These are phyloP conservation scores for Paraphysoderma sedebokerense DNA, from an alignment of 371 early-diverging fungal genomes.

Conservation along the genomic window DNA sequence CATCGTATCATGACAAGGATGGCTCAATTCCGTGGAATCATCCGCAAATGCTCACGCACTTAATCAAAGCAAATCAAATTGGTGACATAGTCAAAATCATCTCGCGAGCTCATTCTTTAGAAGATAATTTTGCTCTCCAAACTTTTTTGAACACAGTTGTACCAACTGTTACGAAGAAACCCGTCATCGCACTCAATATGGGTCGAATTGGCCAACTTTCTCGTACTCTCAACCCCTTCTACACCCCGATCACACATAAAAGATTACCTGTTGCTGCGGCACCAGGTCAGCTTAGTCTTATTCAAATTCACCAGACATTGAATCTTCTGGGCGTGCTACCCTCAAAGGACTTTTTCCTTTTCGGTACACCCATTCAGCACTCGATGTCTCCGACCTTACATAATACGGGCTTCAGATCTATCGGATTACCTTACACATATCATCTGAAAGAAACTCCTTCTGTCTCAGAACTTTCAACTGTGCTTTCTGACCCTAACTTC, in stretches of 20 bases:
- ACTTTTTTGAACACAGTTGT: slow-evolving; percentile 25
- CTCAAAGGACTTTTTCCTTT: slow-evolving; percentile 53
- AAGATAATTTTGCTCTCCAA: slow-evolving; percentile 63
- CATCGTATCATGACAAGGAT: slow-evolving; percentile 74
- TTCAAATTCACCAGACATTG: slow-evolving; percentile 56
- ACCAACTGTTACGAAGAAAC: slow-evolving; percentile 20
- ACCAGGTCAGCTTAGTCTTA: slow-evolving; percentile 82
- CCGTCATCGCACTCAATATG: slow-evolving; percentile 89
- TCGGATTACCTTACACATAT: slow-evolving; percentile 74
- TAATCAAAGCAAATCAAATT: slow-evolving; percentile 14
- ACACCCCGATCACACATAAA: slow-evolving; percentile 89
- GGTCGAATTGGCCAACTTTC: slow-evolving; percentile 71
- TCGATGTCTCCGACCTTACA: slow-evolving; percentile 85
- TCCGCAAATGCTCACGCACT: background rate
- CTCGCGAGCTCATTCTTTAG: slow-evolving; percentile 47
- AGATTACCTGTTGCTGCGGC: slow-evolving; percentile 65
- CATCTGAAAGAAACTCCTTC: slow-evolving; percentile 48
- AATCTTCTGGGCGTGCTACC: slow-evolving; percentile 49
- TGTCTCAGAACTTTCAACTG: slow-evolving; percentile 30
- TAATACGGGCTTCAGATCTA: slow-evolving; percentile 67
- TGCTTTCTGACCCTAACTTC: slow-evolving; percentile 43
- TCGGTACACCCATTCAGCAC: slow-evolving; percentile 78
- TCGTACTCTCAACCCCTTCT: slow-evolving; percentile 59
- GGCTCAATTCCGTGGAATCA: slow-evolving; percentile 41
- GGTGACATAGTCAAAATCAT: slow-evolving; percentile 86